These are phyloP conservation scores for Prunus mira DNA, from an alignment of 306 rosid genomes.

Conservation along the genomic window DNA sequence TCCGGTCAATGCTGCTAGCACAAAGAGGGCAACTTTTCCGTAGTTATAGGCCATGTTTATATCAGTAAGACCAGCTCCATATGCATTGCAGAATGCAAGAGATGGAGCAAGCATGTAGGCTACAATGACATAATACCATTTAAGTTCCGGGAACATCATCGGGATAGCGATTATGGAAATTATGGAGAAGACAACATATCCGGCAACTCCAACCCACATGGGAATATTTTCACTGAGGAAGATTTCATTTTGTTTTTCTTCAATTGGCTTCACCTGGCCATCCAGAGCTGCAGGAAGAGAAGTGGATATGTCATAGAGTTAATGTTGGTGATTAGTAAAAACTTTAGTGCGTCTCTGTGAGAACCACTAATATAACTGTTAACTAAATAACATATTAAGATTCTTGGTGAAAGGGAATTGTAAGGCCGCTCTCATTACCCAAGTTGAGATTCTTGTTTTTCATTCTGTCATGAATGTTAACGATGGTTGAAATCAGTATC, in stretches of 20 bases:
- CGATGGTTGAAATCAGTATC: slow-evolving; percentile 47
- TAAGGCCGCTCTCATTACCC: slow-evolving; percentile 28
- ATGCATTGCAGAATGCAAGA: slow-evolving; percentile 92
- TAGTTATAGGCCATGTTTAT: slow-evolving; percentile 96
- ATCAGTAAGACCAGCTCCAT: slow-evolving; percentile 90
- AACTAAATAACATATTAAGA: no score
- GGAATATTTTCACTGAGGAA: slow-evolving; percentile 73
- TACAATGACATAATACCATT: slow-evolving; percentile 43
- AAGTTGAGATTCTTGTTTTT: slow-evolving; percentile 28
- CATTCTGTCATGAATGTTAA: slow-evolving; percentile 28
- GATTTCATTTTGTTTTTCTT: slow-evolving; percentile 44
- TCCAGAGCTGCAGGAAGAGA: slow-evolving; percentile 27
- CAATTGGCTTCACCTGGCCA: slow-evolving; percentile 20
- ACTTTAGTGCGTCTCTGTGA: neutral
- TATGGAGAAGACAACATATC: slow-evolving; percentile 31
- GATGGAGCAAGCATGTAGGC: slow-evolving; percentile 74
- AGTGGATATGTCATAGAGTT: neutral
- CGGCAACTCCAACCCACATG: slow-evolving; percentile 40
- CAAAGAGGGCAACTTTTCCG: slow-evolving; percentile 80
- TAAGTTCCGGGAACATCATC: slow-evolving; percentile 50
- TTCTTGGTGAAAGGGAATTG: slow-evolving; percentile 21
- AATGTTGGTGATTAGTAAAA: neutral
- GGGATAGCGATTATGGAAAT: slow-evolving; percentile 62
- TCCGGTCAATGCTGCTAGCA: slow-evolving; percentile 58
- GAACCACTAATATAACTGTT: no score